These are phyloP conservation scores for Suillus sp. DNA, from an alignment of 768 basidiomycete genomes.

Conservation along the genomic window DNA sequence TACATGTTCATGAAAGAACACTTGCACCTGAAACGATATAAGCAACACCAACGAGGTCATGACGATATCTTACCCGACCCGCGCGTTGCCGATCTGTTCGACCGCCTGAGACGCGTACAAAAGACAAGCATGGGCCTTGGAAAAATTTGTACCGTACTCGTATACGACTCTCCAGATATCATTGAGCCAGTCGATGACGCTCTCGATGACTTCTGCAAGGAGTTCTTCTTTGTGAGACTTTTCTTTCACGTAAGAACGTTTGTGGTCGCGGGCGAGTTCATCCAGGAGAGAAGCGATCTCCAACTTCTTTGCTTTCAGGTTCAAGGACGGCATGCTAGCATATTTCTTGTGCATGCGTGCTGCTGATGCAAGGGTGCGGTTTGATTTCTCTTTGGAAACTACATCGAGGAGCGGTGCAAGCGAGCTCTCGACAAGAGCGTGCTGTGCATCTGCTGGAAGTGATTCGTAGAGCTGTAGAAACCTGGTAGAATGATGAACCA, in stretches of 20 bases:
- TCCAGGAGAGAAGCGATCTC: conserved; percentile 56
- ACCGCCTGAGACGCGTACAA: conserved; percentile 52
- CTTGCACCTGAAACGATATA: conserved; percentile 47
- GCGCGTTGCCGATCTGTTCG: conserved; percentile 42
- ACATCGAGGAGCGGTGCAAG: conserved; percentile 51
- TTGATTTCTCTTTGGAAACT: conserved; percentile 39
- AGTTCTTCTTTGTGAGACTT: conserved; percentile 57
- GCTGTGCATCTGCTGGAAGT: conserved; percentile 56
- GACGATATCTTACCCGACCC: conserved; percentile 38
- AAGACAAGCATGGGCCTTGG: conserved; percentile 56
- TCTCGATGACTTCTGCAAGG: conserved; percentile 55
- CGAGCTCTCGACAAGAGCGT: conserved; percentile 49
- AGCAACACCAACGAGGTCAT: conserved; percentile 11
- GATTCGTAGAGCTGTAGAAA: conserved; percentile 50
- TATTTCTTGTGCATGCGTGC: conserved; percentile 41
- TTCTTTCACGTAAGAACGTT: conserved; percentile 54
- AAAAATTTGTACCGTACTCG: conserved; percentile 56
- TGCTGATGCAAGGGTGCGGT: conserved; percentile 44
- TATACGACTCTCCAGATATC: conserved; percentile 66
- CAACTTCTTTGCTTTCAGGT: conserved; percentile 53
- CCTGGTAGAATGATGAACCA: conserved; percentile 28
- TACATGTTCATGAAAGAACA: conserved; percentile 52
- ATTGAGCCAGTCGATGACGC: conserved; percentile 57
- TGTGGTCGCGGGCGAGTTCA: conserved; percentile 55
- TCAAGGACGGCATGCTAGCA: conserved; percentile 47